A percentile compares a stretch with the other conserved stretches of the same genome.
Evolutionary conservation across 768 basidiomycete species (phyloP).

Genomic region (Agrocybe pediades): DNA sequence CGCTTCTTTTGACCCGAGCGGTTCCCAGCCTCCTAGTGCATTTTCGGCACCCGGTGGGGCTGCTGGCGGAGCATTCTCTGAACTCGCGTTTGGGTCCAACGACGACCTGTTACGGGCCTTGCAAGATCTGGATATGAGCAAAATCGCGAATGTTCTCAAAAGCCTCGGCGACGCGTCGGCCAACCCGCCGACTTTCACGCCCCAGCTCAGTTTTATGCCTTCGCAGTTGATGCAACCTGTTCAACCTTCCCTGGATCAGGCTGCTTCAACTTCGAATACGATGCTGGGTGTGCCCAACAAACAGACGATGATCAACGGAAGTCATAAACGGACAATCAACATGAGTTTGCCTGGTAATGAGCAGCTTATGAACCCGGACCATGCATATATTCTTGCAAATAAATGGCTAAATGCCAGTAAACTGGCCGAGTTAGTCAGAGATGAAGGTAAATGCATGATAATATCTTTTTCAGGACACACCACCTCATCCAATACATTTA

Average conservation of each 20-base stretch:
- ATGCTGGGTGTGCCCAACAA: conserved; percentile 43
- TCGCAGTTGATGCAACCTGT: conserved; percentile 21
- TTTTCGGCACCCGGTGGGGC: conserved; percentile 17
- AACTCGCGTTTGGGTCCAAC: conserved; percentile 53
- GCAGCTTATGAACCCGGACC: conserved; percentile 49
- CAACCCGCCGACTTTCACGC: conserved; percentile 26
- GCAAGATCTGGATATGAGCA: conserved; percentile 73
- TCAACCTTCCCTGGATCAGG: conserved; percentile 39
- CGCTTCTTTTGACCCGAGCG: conserved; percentile 19
- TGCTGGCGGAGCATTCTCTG: conserved; percentile 28
- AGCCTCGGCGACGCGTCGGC: conserved; percentile 61
- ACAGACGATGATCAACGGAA: conserved; percentile 19
- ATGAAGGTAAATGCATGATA: conserved; percentile 51
- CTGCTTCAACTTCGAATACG: conserved; percentile 43
- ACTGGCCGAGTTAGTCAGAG: conserved; percentile 66
- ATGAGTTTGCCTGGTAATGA: conserved; percentile 42
- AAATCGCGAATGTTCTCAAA: conserved; percentile 68
- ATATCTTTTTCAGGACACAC: neutral
- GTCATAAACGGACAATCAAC: conserved; percentile 41
- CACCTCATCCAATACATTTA: conserved; percentile 23
- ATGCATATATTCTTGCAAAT: conserved; percentile 70
- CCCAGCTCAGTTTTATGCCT: conserved; percentile 23
- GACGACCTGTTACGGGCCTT: conserved; percentile 75
- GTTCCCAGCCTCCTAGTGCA: conserved; percentile 13
- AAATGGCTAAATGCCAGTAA: conserved; percentile 78